Percentiles rank a stretch among this genome's conserved stretches.
phyloP scores from a whole-genome alignment of 2,329 filamentous ascomycete genomes.

The Sporothrix sp. region DNA sequence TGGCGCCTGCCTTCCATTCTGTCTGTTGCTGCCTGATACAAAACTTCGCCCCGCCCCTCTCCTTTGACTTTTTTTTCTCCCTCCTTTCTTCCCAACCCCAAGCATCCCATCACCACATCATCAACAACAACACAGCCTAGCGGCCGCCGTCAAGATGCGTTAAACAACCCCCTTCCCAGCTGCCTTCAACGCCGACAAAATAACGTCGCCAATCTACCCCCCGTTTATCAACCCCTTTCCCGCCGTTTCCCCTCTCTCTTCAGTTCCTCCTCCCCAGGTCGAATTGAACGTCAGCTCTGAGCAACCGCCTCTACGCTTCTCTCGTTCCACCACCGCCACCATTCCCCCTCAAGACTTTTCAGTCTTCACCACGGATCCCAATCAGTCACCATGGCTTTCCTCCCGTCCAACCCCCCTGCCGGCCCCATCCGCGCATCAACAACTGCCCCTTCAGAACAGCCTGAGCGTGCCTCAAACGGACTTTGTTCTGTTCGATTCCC shows the following conservation, averaged over 20 bases:
- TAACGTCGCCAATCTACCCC: constrained; percentile 38
- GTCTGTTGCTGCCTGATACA: constrained; percentile 29
- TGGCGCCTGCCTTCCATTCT: constrained; percentile 6
- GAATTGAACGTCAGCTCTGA: constrained; percentile 60
- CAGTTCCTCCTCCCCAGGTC: constrained; percentile 48
- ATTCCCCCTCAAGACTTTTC: constrained; percentile 55
- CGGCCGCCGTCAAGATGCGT: constrained; percentile 45
- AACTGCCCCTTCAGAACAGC: constrained; percentile 38
- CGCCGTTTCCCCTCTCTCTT: constrained; percentile 35
- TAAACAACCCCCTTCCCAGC: constrained; percentile 38
- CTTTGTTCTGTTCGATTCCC: constrained; percentile 67
- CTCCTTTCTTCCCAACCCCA: constrained; percentile 29
- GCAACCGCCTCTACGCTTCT: constrained; percentile 46
- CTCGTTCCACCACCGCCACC: constrained; percentile 48
- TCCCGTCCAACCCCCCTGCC: constrained; percentile 54
- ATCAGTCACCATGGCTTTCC: constrained; percentile 69
- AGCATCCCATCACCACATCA: constrained; percentile 22
- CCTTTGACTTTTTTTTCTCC: constrained; percentile 24
- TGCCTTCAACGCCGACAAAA: constrained; percentile 37
- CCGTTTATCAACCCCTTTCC: constrained; percentile 29
- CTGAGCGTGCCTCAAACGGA: constrained; percentile 49
- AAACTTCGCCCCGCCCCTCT: constrained; percentile 26
- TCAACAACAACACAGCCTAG: constrained; percentile 16
- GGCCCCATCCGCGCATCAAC: constrained; percentile 51
- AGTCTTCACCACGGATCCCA: constrained; percentile 77